phyloP scores from a whole-genome alignment of 2,329 filamentous ascomycete genomes.

The Beauveria pseudobassiana region DNA sequence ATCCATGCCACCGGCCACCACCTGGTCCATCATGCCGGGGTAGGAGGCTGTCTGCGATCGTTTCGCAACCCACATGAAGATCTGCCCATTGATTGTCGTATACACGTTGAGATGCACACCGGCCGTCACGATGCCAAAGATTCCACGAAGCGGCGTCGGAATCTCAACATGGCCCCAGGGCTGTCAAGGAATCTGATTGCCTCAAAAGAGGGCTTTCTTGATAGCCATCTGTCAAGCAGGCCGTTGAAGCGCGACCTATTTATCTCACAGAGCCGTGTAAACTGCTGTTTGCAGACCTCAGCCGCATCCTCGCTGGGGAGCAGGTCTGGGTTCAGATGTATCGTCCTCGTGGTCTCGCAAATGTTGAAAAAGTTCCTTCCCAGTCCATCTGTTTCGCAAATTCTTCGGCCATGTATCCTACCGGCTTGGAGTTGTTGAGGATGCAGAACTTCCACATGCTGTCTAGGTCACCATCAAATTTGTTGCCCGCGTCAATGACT shows the following conservation, averaged over 20 bases:
- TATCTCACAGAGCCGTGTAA: constrained; percentile 19
- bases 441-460: constrained; percentile 19
- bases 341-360: constrained; percentile 10
- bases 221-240: constrained; percentile 21
- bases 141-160: constrained; percentile 25
- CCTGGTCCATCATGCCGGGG: constrained; percentile 28
- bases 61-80: constrained; percentile 24
- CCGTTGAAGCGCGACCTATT: constrained; percentile 21
- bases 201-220: constrained; percentile 17
- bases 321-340: constrained; percentile 17
- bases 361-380: constrained; percentile 15
- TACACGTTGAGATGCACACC: constrained; percentile 32
- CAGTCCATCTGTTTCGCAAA: constrained; percentile 17
- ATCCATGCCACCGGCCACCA: constrained; percentile 30
- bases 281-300: constrained; percentile 16
- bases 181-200: constrained; percentile 21
- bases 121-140: constrained; percentile 29
- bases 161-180: constrained; percentile 19
- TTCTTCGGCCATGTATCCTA: constrained; percentile 21
- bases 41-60: constrained; percentile 24
- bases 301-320: constrained; percentile 11
- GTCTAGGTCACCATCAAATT: constrained; percentile 17
- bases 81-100: constrained; percentile 4
- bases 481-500: constrained; percentile 21
- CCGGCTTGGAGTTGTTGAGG: constrained; percentile 15